Evolutionary conservation across 148 eudicot species (phyloP).

Genomic region (Rhododendron williamsianum): DNA sequence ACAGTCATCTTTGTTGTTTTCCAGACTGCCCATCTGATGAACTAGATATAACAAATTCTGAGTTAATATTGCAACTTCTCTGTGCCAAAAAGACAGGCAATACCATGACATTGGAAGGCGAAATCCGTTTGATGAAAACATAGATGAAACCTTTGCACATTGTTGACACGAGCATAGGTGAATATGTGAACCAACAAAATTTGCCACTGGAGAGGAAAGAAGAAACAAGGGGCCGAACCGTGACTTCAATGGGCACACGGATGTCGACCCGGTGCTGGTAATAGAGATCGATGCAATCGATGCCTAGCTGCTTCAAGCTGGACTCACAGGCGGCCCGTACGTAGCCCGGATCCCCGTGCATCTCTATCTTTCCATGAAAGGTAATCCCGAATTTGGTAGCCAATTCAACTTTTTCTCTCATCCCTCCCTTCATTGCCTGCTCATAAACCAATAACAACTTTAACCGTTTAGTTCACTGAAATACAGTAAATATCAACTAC

Average conservation of each 20-base stretch:
- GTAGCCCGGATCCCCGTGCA: constrained; percentile 9
- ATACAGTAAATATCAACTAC: not conserved
- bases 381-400: constrained; percentile 5
- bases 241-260: constrained; percentile 10
- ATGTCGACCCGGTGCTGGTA: constrained; percentile 7
- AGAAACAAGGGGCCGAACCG: not conserved
- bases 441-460: not conserved
- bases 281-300: constrained; percentile 4
- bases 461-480: not conserved
- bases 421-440: constrained; percentile 18
- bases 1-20: not conserved
- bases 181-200: not conserved
- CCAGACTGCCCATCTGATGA: not conserved
- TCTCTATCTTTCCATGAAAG: not conserved
- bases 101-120: not conserved
- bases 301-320: constrained; percentile 9
- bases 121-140: not conserved
- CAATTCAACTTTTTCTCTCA: constrained; percentile 9
- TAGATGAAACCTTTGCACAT: not conserved
- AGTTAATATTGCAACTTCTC: not conserved
- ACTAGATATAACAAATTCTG: not conserved
- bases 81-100: not conserved
- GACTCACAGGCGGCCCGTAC: constrained; percentile 9
- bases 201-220: not conserved
- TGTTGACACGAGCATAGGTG: not conserved